phyloP scores from a whole-genome alignment of 2,329 filamentous ascomycete genomes.

The Beauveria pseudobassiana region DNA sequence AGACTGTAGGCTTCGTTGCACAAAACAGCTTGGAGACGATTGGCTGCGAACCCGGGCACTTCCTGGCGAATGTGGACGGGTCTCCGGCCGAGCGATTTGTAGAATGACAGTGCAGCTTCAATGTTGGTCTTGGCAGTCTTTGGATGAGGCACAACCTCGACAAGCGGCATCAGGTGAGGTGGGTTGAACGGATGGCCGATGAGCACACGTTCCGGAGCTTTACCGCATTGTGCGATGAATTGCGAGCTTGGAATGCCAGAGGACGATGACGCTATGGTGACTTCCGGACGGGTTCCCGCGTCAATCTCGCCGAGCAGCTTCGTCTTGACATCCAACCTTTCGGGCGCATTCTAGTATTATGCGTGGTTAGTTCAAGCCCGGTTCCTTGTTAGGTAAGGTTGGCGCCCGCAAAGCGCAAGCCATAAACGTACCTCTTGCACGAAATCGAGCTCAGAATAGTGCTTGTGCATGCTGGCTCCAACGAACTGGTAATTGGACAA shows the following conservation, averaged over 20 bases:
- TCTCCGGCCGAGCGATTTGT: constrained; percentile 30
- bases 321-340: constrained; percentile 31
- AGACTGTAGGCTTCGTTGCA: constrained; percentile 28
- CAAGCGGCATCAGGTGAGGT: constrained; percentile 38
- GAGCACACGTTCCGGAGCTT: constrained; percentile 26
- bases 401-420: background rate
- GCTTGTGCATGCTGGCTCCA: background rate
- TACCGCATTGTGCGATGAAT: constrained; percentile 11
- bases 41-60: constrained; percentile 34
- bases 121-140: constrained; percentile 21
- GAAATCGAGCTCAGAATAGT: constrained; percentile 21
- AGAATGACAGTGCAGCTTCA: constrained; percentile 28
- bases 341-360: constrained; percentile 27
- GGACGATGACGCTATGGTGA: constrained; percentile 32
- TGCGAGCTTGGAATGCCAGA: constrained; percentile 24
- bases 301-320: constrained; percentile 28
- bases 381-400: no score
- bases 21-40: constrained; percentile 32
- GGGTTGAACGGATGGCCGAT: constrained; percentile 43
- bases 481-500: background rate
- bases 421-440: constrained; percentile 22
- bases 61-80: constrained; percentile 33
- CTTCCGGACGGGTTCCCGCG: constrained; percentile 19
- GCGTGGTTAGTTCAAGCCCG: background rate
- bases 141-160: constrained; percentile 35